phyloP scores from a whole-genome alignment of 495 filamentous ascomycete species.

The Bacidia rubella region DNA sequence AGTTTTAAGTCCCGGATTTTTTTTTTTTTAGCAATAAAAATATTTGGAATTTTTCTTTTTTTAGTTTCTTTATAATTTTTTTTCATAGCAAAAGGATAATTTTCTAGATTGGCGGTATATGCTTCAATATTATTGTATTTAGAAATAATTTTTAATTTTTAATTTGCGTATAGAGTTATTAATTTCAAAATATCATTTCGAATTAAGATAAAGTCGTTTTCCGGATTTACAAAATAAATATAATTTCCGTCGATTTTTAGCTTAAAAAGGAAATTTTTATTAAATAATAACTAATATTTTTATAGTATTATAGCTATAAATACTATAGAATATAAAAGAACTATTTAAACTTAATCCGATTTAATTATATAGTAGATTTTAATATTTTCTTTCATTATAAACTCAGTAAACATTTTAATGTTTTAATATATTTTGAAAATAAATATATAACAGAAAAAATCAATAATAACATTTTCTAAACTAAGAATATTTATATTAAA shows the following conservation, averaged over 20 bases:
- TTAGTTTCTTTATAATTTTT: not conserved
- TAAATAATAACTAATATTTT: not conserved
- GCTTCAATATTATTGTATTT: not conserved
- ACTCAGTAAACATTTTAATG: not conserved
- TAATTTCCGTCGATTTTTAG: not conserved
- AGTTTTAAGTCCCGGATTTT: not conserved
- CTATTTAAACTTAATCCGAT: not conserved
- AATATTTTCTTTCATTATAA: not conserved
- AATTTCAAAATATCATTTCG: not conserved
- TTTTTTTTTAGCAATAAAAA: slow-evolving; percentile 5
- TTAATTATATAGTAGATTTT: not conserved
- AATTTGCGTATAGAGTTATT: not conserved
- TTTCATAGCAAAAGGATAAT: not conserved
- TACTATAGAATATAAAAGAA: not conserved
- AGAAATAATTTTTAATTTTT: not conserved
- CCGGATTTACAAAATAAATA: not conserved
- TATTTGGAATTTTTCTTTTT: not conserved
- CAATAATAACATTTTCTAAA: not conserved
- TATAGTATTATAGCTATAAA: not conserved
- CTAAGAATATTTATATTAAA: not conserved
- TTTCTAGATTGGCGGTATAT: not conserved
- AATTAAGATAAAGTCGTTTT: not conserved
- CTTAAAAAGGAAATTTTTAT: not conserved
- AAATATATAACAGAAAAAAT: not conserved
- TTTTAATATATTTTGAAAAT: not conserved